Evolutionary conservation across 257 asterid species (phyloP).

Genomic region (Gardenia jasminoides): DNA sequence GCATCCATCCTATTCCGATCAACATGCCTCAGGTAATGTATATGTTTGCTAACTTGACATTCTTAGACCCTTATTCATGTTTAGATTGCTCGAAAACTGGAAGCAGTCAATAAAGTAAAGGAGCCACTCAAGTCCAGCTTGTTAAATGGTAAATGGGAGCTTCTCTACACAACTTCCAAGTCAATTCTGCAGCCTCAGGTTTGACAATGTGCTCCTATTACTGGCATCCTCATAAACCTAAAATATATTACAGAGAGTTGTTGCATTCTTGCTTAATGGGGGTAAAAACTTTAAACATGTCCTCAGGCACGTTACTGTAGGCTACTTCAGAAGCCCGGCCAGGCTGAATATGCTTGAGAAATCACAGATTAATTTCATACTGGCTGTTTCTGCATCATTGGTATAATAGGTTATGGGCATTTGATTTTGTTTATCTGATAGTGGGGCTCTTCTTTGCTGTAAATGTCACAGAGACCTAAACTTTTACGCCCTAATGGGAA

Average conservation of each 20-base stretch:
- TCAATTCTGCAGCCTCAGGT: slow-evolving; percentile 55
- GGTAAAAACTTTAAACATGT: too few relatives aligned
- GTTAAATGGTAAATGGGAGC: slow-evolving; percentile 75
- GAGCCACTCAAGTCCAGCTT: slow-evolving; percentile 56
- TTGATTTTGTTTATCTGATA: neutral
- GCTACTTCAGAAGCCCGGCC: too few relatives aligned
- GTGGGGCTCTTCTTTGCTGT: slow-evolving; percentile 14
- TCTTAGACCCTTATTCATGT: slow-evolving; percentile 6
- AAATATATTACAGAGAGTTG: neutral
- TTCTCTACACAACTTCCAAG: slow-evolving; percentile 56
- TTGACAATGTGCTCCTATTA: neutral
- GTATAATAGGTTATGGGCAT: neutral
- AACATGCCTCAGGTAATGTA: too few relatives aligned
- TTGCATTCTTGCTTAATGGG: too few relatives aligned
- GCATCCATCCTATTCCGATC: too few relatives aligned
- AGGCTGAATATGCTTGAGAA: too few relatives aligned
- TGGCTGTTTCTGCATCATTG: neutral
- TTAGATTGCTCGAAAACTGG: slow-evolving; percentile 61
- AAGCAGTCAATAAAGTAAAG: slow-evolving; percentile 51
- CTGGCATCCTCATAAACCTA: neutral
- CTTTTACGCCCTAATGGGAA: slow-evolving; percentile 55
- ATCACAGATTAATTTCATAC: too few relatives aligned
- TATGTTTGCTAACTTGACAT: too few relatives aligned
- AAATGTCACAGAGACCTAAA: slow-evolving; percentile 53
- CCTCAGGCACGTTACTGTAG: too few relatives aligned